A percentile compares a stretch with the other conserved stretches of the same genome.
These are phyloP conservation scores for Zymoseptoria pseudotritici DNA, from an alignment of 2,329 filamentous ascomycete species.

Conservation along the genomic window DNA sequence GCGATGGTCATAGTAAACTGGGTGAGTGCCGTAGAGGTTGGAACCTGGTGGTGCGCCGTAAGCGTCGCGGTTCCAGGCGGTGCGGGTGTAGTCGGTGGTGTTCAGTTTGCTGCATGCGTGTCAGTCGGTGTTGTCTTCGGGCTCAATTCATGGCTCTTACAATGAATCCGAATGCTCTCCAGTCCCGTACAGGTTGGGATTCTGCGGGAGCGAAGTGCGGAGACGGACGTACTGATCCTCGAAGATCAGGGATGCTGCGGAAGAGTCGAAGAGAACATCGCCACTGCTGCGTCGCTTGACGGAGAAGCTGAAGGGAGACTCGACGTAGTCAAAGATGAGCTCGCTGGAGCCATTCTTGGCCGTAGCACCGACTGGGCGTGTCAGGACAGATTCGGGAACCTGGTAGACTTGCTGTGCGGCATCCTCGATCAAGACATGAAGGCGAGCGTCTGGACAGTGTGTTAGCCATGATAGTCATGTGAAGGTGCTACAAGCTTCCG, in stretches of 20 bases:
- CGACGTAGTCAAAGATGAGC: slow-evolving; percentile 48
- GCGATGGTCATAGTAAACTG: slow-evolving; percentile 68
- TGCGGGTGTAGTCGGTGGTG: slow-evolving; percentile 61
- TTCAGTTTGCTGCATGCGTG: slow-evolving; percentile 40
- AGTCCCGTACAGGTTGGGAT: slow-evolving; percentile 68
- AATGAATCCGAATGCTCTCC: slow-evolving; percentile 66
- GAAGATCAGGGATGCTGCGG: slow-evolving; percentile 60
- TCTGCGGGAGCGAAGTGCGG: slow-evolving; percentile 59
- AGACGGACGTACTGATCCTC: slow-evolving; percentile 71
- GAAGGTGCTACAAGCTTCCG: background rate
- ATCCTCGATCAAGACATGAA: slow-evolving; percentile 70
- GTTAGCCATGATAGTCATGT: background rate
- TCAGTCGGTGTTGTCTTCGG: slow-evolving; percentile 3
- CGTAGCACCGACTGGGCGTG: slow-evolving; percentile 45
- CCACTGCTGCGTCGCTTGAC: slow-evolving; percentile 52
- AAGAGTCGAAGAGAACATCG: slow-evolving; percentile 62
- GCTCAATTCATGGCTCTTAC: slow-evolving; percentile 9
- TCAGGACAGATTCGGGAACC: slow-evolving; percentile 61
- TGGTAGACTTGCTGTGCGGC: slow-evolving; percentile 64
- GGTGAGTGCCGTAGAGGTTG: slow-evolving; percentile 68
- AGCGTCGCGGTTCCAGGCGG: slow-evolving; percentile 62
- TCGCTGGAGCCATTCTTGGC: slow-evolving; percentile 29
- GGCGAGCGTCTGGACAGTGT: slow-evolving; percentile 37
- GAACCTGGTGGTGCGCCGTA: slow-evolving; percentile 52
- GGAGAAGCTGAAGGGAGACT: slow-evolving; percentile 60